Evolutionary conservation across 305 asterid genomes (phyloP).

Genomic region (Petunia hybrid): DNA sequence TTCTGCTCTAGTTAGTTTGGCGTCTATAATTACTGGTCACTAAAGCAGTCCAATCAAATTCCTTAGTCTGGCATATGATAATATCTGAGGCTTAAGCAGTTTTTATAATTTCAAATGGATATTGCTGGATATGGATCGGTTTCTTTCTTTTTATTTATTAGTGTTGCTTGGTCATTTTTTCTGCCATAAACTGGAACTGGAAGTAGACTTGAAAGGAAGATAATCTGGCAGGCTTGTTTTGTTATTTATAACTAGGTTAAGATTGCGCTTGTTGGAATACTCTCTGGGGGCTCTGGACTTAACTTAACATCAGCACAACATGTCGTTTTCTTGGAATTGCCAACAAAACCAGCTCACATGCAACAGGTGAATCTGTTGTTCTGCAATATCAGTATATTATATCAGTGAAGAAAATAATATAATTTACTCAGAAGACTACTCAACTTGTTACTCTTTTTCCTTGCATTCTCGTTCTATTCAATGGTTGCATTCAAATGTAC

Average conservation of each 20-base stretch:
- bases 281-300: conserved; percentile 96
- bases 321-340: conserved; percentile 94
- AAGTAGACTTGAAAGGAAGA: conserved; percentile 14
- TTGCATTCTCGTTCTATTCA: conserved; percentile 1
- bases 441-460: conserved; percentile 21
- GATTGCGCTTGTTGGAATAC: conserved; percentile 90
- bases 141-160: conserved; percentile 10
- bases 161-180: conserved; percentile 26
- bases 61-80: conserved; percentile 7
- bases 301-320: conserved; percentile 84
- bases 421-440: conserved; percentile 18
- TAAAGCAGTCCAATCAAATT: conserved; percentile 23
- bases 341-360: conserved; percentile 70
- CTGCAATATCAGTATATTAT: conserved; percentile 1
- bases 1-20: conserved; percentile 26
- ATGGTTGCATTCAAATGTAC: not conserved
- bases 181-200: not conserved
- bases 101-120: conserved; percentile 15
- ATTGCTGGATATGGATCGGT: not conserved
- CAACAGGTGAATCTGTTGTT: conserved; percentile 67
- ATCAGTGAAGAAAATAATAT: conserved; percentile 12
- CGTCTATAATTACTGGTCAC: not conserved
- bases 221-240: conserved; percentile 21
- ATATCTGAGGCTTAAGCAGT: not conserved
- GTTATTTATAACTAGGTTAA: conserved; percentile 58